Percentiles rank a stretch among this genome's conserved stretches.
Evolutionary conservation across 345 rosid genomes (phyloP).

Genomic region (Syzygium grande): DNA sequence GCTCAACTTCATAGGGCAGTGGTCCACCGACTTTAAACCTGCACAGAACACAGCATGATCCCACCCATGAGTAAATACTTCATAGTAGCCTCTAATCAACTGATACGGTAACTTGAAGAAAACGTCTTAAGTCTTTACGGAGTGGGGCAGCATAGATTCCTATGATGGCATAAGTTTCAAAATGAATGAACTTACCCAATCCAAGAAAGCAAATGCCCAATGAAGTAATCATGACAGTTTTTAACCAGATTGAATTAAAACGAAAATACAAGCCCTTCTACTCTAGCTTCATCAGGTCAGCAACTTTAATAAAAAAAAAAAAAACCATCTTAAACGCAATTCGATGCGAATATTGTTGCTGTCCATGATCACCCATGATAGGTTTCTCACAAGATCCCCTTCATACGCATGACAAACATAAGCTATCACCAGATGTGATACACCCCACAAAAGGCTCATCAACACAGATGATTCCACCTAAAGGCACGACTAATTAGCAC

Average conservation of each 20-base stretch:
- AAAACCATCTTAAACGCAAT: background rate
- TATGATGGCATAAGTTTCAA: background rate
- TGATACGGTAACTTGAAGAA: background rate
- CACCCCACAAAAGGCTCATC: background rate
- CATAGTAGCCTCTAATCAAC: background rate
- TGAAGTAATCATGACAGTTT: background rate
- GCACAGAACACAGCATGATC: background rate
- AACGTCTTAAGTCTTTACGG: background rate
- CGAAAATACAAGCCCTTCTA: background rate
- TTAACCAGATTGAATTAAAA: background rate
- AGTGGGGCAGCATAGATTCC: background rate
- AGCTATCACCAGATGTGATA: background rate
- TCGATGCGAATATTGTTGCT: background rate
- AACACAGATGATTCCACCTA: background rate
- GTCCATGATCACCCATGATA: background rate
- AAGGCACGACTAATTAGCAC: background rate
- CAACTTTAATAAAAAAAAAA: background rate
- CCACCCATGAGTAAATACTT: background rate
- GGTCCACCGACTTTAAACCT: slow-evolving; percentile 3
- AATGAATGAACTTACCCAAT: background rate
- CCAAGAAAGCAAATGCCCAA: background rate
- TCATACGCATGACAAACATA: background rate
- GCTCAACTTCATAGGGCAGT: background rate
- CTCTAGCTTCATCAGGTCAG: background rate
- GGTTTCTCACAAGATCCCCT: background rate